Conservation (phyloP, 148 eudicot genomes). For the Polygonum aviculare region DNA sequence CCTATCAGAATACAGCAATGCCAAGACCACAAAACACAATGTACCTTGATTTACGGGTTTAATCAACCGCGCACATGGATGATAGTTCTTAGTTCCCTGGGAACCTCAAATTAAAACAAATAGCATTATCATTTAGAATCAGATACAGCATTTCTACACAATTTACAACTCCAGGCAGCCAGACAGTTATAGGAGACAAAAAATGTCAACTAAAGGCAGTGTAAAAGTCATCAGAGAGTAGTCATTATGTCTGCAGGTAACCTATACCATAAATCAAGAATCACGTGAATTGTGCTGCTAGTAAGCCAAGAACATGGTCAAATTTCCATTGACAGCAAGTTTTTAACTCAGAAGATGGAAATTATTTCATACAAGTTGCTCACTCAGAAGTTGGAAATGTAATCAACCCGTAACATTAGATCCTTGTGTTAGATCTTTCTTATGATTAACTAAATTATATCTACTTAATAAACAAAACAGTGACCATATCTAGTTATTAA, state of each 20-base stretch:
- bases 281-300: not conserved
- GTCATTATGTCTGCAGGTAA: not conserved
- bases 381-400: not conserved
- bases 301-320: not conserved
- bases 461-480: not conserved
- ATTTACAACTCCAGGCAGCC: not conserved
- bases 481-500: not conserved
- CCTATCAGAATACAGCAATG: not conserved
- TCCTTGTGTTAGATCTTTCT: not conserved
- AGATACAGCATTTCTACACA: not conserved
- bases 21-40: not conserved
- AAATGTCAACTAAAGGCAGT: not conserved
- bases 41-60: slow-evolving; percentile 19
- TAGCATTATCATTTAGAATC: not conserved
- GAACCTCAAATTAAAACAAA: slow-evolving; percentile 10
- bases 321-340: not conserved
- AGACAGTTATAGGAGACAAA: not conserved
- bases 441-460: not conserved
- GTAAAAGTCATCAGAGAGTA: not conserved
- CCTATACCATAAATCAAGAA: not conserved
- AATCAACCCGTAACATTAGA: not conserved
- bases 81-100: slow-evolving; percentile 42
- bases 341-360: not conserved
- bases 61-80: slow-evolving; percentile 40
- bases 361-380: not conserved